A percentile compares a stretch with the other conserved stretches of the same genome.
Conservation (phyloP, 176 grass and related monocot species). For the Rhynchospora pubera region DNA sequence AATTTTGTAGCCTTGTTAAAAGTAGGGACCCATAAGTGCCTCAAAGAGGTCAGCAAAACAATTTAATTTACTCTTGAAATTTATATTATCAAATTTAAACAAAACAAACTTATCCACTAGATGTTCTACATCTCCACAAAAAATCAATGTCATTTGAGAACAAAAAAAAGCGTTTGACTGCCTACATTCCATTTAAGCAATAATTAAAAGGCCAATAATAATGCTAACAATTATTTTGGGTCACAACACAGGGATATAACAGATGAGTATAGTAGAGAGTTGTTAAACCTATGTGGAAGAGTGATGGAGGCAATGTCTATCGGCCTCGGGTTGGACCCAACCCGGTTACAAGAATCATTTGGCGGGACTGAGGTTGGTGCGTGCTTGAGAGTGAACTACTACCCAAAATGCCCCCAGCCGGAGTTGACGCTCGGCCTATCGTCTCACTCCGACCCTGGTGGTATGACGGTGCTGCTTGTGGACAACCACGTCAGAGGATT, state of each 20-base stretch:
- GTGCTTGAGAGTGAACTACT: slow-evolving; percentile 55
- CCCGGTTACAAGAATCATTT: slow-evolving; percentile 43
- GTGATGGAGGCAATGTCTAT: slow-evolving; percentile 43
- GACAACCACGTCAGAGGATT: slow-evolving; percentile 65
- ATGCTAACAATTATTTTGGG: background rate
- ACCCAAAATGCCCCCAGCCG: slow-evolving; percentile 48
- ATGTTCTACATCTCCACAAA: background rate
- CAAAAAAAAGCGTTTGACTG: background rate
- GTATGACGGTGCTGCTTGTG: slow-evolving; percentile 64
- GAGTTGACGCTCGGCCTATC: slow-evolving; percentile 50
- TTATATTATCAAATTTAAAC: background rate
- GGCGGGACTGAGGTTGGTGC: slow-evolving; percentile 37
- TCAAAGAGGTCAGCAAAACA: background rate
- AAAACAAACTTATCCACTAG: background rate
- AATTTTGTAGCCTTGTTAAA: background rate
- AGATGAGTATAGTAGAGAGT: slow-evolving; percentile 48
- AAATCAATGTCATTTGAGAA: background rate
- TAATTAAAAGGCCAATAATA: no score
- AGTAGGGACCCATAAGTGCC: no score
- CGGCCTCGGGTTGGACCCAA: slow-evolving; percentile 25
- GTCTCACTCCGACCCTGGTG: slow-evolving; percentile 78
- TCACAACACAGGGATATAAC: slow-evolving; percentile 35
- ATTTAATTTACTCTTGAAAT: background rate
- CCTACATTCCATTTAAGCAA: background rate
- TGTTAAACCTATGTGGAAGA: slow-evolving; percentile 41